Conservation (phyloP, 2,329 filamentous ascomycete genomes). For the Coniochaeta sp. region DNA sequence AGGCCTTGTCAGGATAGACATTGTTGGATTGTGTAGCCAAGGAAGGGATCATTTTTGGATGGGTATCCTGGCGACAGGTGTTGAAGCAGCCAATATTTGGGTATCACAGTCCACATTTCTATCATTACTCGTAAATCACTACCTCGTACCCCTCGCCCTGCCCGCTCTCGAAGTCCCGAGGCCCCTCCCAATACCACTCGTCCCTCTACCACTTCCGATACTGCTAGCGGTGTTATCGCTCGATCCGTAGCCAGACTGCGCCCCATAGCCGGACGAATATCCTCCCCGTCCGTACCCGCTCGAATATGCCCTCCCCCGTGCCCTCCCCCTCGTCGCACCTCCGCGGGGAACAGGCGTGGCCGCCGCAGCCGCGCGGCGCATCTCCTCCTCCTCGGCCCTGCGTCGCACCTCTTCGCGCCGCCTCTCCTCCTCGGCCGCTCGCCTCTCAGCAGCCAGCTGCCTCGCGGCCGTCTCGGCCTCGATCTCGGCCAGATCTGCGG, state of each 20-base stretch:
- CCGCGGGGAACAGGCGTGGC: slow-evolving; percentile 10
- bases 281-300: slow-evolving; percentile 11
- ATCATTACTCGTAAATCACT: too few species aligned
- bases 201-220: slow-evolving; percentile 27
- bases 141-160: slow-evolving; percentile 32
- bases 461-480: slow-evolving; percentile 70
- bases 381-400: slow-evolving; percentile 55
- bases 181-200: not conserved
- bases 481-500: slow-evolving; percentile 75
- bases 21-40: not conserved
- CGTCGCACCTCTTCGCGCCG: slow-evolving; percentile 63
- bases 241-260: slow-evolving; percentile 9
- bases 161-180: slow-evolving; percentile 42
- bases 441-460: slow-evolving; percentile 70
- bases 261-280: slow-evolving; percentile 19
- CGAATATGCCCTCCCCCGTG: slow-evolving; percentile 9
- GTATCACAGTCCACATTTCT: slow-evolving; percentile 2
- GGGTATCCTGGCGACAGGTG: not conserved
- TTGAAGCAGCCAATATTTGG: not conserved
- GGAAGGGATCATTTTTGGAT: too few species aligned
- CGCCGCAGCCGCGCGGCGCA: slow-evolving; percentile 25
- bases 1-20: not conserved
- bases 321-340: slow-evolving; percentile 9
- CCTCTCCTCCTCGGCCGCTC: slow-evolving; percentile 70
- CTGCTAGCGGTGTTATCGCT: slow-evolving; percentile 20